A percentile compares a stretch with the other conserved stretches of the same genome.
phyloP scores from a whole-genome alignment of 2,329 filamentous ascomycete species.

The Neurospora sp. region DNA sequence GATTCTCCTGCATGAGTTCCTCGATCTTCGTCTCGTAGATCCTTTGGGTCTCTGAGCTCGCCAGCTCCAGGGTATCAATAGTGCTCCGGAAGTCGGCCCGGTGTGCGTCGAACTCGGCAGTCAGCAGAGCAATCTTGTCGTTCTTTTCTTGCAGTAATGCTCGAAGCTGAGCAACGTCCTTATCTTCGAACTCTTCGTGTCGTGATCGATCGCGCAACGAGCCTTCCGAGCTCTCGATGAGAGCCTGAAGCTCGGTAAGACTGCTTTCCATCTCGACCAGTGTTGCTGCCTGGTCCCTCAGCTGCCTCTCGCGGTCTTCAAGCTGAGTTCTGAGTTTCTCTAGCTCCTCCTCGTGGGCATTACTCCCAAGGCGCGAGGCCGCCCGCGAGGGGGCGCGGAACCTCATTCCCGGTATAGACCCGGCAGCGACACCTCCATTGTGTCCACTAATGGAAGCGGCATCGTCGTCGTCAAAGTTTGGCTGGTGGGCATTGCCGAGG shows the following conservation, averaged over 20 bases:
- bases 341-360: constrained; percentile 57
- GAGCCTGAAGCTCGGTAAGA: constrained; percentile 61
- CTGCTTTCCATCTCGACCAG: constrained; percentile 85
- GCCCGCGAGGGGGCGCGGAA: constrained; percentile 29
- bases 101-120: constrained; percentile 88
- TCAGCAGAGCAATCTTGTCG: constrained; percentile 88
- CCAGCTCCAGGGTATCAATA: constrained; percentile 91
- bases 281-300: constrained; percentile 78
- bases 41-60: constrained; percentile 86
- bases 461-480: constrained; percentile 47
- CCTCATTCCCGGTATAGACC: constrained; percentile 34
- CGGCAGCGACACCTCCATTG: constrained; percentile 38
- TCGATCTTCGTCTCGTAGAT: constrained; percentile 93
- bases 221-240: constrained; percentile 52
- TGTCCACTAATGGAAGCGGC: constrained; percentile 40
- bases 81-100: constrained; percentile 93
- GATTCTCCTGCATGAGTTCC: constrained; percentile 71
- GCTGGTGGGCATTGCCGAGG: constrained; percentile 34
- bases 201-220: constrained; percentile 24
- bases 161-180: constrained; percentile 67
- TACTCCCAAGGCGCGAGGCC: constrained; percentile 18
- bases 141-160: constrained; percentile 88
- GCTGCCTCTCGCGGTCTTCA: constrained; percentile 72
- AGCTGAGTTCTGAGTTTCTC: constrained; percentile 63
- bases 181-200: constrained; percentile 39